Base-by-base conservation (phyloP, 2,329 filamentous ascomycete species). In the Xylariaceae sp. region DNA sequence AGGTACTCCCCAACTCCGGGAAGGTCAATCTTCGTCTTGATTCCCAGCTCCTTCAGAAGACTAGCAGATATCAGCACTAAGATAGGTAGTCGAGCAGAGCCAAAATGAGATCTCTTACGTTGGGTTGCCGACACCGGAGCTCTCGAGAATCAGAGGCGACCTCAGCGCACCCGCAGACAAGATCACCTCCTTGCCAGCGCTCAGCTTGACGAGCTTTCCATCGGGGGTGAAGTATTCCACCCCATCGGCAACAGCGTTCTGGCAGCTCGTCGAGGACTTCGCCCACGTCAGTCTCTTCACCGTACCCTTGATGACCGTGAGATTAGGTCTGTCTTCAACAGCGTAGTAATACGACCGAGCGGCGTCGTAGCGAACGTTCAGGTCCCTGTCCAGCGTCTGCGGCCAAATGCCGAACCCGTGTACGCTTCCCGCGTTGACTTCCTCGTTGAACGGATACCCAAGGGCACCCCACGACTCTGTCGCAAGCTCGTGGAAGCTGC, bases 1-100 rank as follows among this genome's bases (percentile, higher is more conserved):
- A 82, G 67, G 60, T 81, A 78, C 60, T 79, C 77, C 0, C 81
- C 81, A 0, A 83, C 80, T 3, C 79, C 80, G 0, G 77, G 77
- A 0, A 77, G 70, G 23, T 79, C 67, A 4, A 82, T 64, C 15
- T 71, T 65, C 21, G 72, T 71, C 10, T 74, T 55, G 53, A 83
- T 80, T 11, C 71, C 74, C 30, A 75, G 64, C 6, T 72, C 59
- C 2, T 70, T 54, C 2, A 82, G 66, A 13, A 79, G 72, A 1
- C 69, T 69, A 18, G 62, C 53, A 18, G 53, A 6, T 50, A 33
- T 64, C 54, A 27, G 29, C 26, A 44, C 7, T 8, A 6, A 27
- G 20, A n/a, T 9, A 30, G 6, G 3, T 20, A 32, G n/a, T n/a
- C n/a, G n/a, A n/a, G n/a, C n/a, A n/a, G n/a, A n/a, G n/a, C n/a